A percentile compares a stretch with the other conserved stretches of the same genome.
Conservation (phyloP, 2,329 filamentous ascomycete genomes). For the Penicillium olsonii region DNA sequence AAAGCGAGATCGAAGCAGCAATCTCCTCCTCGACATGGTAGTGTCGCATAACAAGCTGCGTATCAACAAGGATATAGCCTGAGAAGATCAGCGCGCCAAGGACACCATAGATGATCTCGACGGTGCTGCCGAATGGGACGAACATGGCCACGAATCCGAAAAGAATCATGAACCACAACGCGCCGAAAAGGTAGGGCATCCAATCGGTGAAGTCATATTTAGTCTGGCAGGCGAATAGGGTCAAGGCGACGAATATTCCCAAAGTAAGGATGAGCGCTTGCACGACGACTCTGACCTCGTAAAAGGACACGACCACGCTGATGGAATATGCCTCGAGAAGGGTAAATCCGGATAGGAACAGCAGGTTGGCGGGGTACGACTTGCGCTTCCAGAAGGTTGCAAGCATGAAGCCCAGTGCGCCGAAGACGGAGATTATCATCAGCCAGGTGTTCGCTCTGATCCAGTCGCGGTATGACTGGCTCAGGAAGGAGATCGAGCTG, state of each 20-base stretch:
- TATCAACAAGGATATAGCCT: constrained; percentile 93
- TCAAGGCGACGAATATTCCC: constrained; percentile 64
- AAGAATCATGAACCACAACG: constrained; percentile 83
- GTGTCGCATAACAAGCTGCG: constrained; percentile 90
- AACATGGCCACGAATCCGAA: constrained; percentile 93
- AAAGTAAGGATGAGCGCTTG: constrained; percentile 85
- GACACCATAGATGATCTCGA: constrained; percentile 82
- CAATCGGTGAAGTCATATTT: constrained; percentile 98
- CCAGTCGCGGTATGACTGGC: constrained; percentile 74
- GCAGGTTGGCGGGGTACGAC: constrained; percentile 89
- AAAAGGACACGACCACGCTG: constrained; percentile 89
- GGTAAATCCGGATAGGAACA: constrained; percentile 90
- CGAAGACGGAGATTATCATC: constrained; percentile 84
- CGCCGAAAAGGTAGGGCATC: constrained; percentile 93
- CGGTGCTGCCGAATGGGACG: constrained; percentile 77
- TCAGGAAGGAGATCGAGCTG: constrained; percentile 85
- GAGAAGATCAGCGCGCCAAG: constrained; percentile 85
- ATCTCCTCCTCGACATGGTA: constrained; percentile 99
- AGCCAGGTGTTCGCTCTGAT: constrained; percentile 81
- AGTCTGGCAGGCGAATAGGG: constrained; percentile 89
- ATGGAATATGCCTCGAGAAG: constrained; percentile 90
- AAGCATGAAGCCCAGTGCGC: constrained; percentile 79
- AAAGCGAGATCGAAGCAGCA: constrained; percentile 89
- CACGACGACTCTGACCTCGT: constrained; percentile 78
- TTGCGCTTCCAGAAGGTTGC: constrained; percentile 95